Evolutionary conservation across 805 yeast species (phyloP), one percentile per base, ranked within the genome.

Genomic region (Spathaspora hagerdaliae): DNA sequence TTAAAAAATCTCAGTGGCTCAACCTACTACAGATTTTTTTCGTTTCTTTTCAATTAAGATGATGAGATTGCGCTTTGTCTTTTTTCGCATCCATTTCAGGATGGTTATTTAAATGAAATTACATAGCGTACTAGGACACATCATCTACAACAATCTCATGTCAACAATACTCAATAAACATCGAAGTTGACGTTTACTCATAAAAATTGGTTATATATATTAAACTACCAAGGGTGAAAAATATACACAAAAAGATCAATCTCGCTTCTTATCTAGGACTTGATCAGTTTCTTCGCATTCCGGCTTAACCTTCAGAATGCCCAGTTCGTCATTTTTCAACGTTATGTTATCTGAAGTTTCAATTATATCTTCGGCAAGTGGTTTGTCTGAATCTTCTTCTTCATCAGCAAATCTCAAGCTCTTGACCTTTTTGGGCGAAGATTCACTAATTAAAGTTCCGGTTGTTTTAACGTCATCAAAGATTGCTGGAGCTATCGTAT

Each of bases 401-500:
- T 7, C 34, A 35, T 64, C 67, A 14, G 74, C 76, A 52, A 75
- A 75, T 38, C 79, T 57, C 45, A 75, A 62, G 44, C 71, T 69
- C 54, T 71, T 73, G 48, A 74, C 61, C 58, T 67, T 65, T 48
- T 52, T 42, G 27, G 44, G 29, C 29, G 43, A 29, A 11, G 43
- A 6, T 6, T 14, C 45, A 15, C 43, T 42, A 2, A 52, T 35
- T 2, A 48, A 44, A 9, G 34, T 15, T 14, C 35, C 46, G 15
- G 43, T 39, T 2, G 35, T 34, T 19, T 44, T 36, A 13, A 49
- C 19, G 6, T 45, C 27, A n/a, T 39, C 34, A 9, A 9, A 9
- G 5, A 11, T 29, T 9, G 32, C 9, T 9, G 12, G 12, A 9
- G 9, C 32, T 2, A 29, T 11, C 12, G 32, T 29, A 29, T 9